phyloP scores from a whole-genome alignment of 306 rosid genomes.

The Trifolium repens region DNA sequence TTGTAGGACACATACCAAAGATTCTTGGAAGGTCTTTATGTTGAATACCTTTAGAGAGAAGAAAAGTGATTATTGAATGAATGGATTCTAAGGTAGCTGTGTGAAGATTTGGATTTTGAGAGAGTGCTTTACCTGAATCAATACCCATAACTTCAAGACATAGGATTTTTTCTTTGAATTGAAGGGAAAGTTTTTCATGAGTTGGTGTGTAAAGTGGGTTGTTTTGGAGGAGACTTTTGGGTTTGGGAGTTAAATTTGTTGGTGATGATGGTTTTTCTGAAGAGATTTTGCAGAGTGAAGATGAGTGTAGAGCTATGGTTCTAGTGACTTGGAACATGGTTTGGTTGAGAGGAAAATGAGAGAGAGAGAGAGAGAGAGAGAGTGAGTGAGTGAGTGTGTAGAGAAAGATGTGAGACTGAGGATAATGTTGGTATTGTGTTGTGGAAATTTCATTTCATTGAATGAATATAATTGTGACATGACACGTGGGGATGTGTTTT shows the following conservation, averaged over 20 bases:
- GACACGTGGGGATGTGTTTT: slow-evolving; percentile 47
- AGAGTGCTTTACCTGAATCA: slow-evolving; percentile 84
- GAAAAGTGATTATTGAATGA: slow-evolving; percentile 69
- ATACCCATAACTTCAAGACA: slow-evolving; percentile 92
- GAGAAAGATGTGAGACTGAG: neutral
- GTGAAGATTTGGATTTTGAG: slow-evolving; percentile 74
- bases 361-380: neutral
- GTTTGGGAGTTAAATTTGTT: slow-evolving; percentile 52
- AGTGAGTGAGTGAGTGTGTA: neutral
- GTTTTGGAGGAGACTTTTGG: slow-evolving; percentile 65
- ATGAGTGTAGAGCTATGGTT: slow-evolving; percentile 57
- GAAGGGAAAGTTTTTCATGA: slow-evolving; percentile 63
- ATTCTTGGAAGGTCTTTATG: slow-evolving; percentile 72
- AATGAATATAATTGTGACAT: neutral
- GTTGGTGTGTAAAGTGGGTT: slow-evolving; percentile 74
- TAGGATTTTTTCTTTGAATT: slow-evolving; percentile 82
- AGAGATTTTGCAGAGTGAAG: slow-evolving; percentile 58
- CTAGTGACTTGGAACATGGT: slow-evolving; percentile 54
- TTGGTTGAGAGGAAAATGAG: slow-evolving; percentile 28
- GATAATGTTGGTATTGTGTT: neutral
- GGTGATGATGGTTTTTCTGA: slow-evolving; percentile 49
- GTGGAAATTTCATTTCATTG: slow-evolving; percentile 6
- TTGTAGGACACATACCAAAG: slow-evolving; percentile 87
- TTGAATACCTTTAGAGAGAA: slow-evolving; percentile 73
- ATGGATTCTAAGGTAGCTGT: slow-evolving; percentile 63